Conservation (phyloP, 257 asterid genomes). For the Ilex asprella region DNA sequence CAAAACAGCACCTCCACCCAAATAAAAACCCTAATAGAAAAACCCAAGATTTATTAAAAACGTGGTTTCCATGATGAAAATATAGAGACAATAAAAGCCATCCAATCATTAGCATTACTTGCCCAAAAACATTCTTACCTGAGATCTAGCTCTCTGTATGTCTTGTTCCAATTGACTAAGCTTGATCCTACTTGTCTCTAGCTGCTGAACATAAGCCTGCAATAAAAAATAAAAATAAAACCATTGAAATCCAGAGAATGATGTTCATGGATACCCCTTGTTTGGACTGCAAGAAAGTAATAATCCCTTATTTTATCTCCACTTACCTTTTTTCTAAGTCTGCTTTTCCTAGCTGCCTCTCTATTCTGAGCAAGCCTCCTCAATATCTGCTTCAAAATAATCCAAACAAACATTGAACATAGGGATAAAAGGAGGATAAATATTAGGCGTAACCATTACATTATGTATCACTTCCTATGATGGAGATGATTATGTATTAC, state of each 20-base stretch:
- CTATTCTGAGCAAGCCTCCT: conserved; percentile 96
- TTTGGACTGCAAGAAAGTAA: background rate
- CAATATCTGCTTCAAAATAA: conserved; percentile 37
- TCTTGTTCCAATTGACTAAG: conserved; percentile 77
- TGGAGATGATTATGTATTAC: too few species aligned
- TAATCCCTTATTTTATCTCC: background rate
- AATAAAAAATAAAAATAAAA: conserved; percentile 3
- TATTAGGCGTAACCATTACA: background rate
- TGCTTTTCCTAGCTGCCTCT: conserved; percentile 94
- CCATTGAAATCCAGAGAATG: background rate
- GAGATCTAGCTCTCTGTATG: conserved; percentile 64
- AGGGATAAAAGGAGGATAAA: background rate
- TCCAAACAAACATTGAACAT: background rate
- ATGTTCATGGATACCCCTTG: background rate
- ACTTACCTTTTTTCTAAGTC: conserved; percentile 75
- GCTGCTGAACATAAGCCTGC: conserved; percentile 95
- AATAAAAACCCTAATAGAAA: conserved; percentile 45
- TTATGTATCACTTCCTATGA: background rate
- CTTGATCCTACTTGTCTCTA: conserved; percentile 75
- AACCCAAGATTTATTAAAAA: conserved; percentile 5
- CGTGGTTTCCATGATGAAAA: background rate
- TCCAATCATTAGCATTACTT: background rate
- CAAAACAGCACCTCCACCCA: conserved; percentile 50
- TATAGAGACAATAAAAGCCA: too few species aligned
- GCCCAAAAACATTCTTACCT: conserved; percentile 28